Base-by-base conservation (phyloP, 164 flowering plant genomes). In the Paratinospora sagittata region DNA sequence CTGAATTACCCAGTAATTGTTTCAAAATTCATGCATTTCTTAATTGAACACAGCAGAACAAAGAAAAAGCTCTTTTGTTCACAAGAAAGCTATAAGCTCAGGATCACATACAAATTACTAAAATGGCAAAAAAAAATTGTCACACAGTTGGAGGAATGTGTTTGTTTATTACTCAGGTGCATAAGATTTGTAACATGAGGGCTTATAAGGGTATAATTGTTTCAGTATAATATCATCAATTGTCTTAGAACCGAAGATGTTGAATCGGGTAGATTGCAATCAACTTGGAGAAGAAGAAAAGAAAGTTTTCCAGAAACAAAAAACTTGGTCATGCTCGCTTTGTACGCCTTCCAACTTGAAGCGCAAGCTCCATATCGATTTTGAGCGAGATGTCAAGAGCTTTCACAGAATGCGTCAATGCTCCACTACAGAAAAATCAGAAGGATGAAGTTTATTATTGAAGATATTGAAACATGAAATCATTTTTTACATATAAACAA, bases 361-460 rank as follows among this genome's bases (percentile, higher is more conserved):
- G 91, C 0, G 98, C 97, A 69, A 94, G 92, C 78, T 92, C 95
- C 0, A 87, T 90, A 63, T 94, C 97, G 16, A 92, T 90, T 73
- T 94, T 94, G 68, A 92, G 87, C 49, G 98, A 94, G 76, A 94
- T 89, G 80, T 94, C 97, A 9, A 94, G 92, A 36, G 98, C 97
- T 78, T 87, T 94, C 43, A 92, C 97, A 2, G 97, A 94, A 81
- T 92, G 98, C 0, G 97, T 92, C 79, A 92, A 67, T 4, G 98
- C 96, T 34, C 97, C 97, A 75, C 97, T 94, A 95, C 89, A 83
- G 70, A 70, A 34, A 74, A n/a, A n/a, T n/a, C 6, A 24, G 41
- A 58, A 13, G 21, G 62, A 55, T 52, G 58, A 52, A 52, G 58
- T 13, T 52, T 13, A 19, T 52, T 17, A 16, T 52, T 16, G 19